phyloP scores from a whole-genome alignment of 2,329 filamentous ascomycete genomes.

The Colletotrichum cordylinicola region DNA sequence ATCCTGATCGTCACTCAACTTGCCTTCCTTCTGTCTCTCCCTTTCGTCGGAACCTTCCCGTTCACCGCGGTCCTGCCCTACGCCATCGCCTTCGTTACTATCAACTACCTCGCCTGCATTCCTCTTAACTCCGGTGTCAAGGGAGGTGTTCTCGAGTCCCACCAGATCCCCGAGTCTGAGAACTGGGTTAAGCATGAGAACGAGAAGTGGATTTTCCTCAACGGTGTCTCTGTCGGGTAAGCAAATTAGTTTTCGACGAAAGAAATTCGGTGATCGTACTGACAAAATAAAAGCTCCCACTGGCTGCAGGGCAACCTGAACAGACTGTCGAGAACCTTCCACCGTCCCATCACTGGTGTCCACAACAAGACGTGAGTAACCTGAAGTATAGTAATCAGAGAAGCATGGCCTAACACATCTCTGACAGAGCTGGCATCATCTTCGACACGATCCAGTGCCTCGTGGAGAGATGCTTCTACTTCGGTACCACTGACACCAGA shows the following conservation, averaged over 20 bases:
- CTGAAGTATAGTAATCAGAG: accelerated
- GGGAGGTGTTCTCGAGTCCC: background rate
- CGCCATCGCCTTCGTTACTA: background rate
- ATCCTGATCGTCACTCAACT: background rate
- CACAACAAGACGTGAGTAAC: background rate
- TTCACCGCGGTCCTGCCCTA: background rate
- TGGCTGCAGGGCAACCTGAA: background rate
- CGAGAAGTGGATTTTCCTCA: background rate
- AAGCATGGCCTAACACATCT: accelerated
- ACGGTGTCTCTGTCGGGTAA: background rate
- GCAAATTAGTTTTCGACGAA: background rate
- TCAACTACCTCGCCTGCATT: background rate
- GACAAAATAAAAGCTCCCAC: background rate
- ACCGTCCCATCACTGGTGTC: background rate
- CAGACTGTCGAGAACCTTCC: background rate
- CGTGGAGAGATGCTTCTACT: slow-evolving; percentile 76
- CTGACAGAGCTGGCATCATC: slow-evolving; percentile 48
- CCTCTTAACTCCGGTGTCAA: background rate
- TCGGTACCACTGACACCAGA: slow-evolving; percentile 72
- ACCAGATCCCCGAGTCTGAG: background rate
- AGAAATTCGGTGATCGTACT: background rate
- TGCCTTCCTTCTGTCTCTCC: background rate
- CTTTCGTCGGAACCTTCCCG: background rate
- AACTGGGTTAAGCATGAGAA: background rate
- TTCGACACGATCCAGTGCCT: slow-evolving; percentile 82